Conservation (phyloP, 176 grass and related monocot genomes). For the Oryza punctata region DNA sequence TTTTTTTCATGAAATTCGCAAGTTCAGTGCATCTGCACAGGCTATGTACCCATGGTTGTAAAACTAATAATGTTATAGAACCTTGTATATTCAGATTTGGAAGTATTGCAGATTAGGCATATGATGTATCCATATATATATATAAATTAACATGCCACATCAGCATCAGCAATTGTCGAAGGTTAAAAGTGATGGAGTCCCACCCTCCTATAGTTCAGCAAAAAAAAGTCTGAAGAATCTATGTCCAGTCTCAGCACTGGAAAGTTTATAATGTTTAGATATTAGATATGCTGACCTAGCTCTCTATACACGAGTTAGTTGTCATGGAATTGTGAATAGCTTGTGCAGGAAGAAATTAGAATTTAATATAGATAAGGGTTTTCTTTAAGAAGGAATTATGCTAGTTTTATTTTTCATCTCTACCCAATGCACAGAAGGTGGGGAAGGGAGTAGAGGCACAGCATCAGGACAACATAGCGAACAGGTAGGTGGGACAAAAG, state of each 20-base stretch:
- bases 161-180: slow-evolving; percentile 27
- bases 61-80: slow-evolving; percentile 4
- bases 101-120: slow-evolving; percentile 20
- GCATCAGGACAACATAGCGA: slow-evolving; percentile 13
- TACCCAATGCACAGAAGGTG: not conserved
- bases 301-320: not conserved
- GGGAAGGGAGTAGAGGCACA: slow-evolving; percentile 14
- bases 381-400: not conserved
- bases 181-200: slow-evolving; percentile 4
- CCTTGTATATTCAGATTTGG: slow-evolving; percentile 4
- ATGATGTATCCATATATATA: not conserved
- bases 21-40: not conserved
- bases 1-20: not conserved
- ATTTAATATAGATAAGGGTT: not conserved
- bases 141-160: slow-evolving; percentile 22
- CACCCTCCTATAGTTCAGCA: not conserved
- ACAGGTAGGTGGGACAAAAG: slow-evolving; percentile 7
- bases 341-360: not conserved
- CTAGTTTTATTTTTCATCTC: slow-evolving; percentile 14
- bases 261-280: not conserved
- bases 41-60: not conserved
- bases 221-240: not conserved
- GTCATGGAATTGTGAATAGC: not conserved
- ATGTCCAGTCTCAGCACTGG: not conserved
- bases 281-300: not conserved